Base-by-base conservation (phyloP, 257 asterid species). In the Paraleonurus japonicus region DNA sequence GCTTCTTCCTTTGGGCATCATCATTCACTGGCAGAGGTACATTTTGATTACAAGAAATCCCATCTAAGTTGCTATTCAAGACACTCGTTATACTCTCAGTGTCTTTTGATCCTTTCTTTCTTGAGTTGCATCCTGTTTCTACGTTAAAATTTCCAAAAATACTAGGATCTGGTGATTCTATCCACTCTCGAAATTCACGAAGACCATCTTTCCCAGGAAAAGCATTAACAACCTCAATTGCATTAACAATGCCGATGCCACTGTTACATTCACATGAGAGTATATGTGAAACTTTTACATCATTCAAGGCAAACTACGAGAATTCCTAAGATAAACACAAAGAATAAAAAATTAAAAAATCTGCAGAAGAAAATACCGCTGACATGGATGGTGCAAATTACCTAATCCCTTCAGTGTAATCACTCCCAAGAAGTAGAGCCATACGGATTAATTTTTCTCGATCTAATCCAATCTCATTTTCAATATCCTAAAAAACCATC, bases 381-480 rank as follows among this genome's bases (percentile, higher is more conserved):
- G 35, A 63, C 24, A 50, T 45, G 70, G 76, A 60, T 58, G 47
- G 35, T 35, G 47, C 16, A 28, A 37, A 53, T 83, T 86, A 94
- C 98, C 98, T 89, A 71, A 94, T 82, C 71, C 98, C 99, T 90
- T 94, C 99, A 45, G 98, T 91, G 72, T 94, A 92, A 77, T 94
- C 96, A 72, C 99, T 94, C 64, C 96, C 96, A 81, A 94, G 96
- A 77, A 94, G 90, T 74, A 91, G 61, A 7, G 99, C 98, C 92
- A 89, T 89, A 69, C 62, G 85, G 68, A 94, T 84, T 80, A 94
- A 73, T 75, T 89, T 94, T 65, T 92, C 96, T 72, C 94, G 80
- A 70, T 88, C 84, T 75, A 94, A 79, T 28, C 99, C 99, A 81
- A 91, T 96, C 86, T 94, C 99, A 63, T 64, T 87, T 79, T 89